Percentiles rank a stretch among this genome's conserved stretches.
phyloP scores from a whole-genome alignment of 768 basidiomycete genomes.

The Tephrocybe sp. region DNA sequence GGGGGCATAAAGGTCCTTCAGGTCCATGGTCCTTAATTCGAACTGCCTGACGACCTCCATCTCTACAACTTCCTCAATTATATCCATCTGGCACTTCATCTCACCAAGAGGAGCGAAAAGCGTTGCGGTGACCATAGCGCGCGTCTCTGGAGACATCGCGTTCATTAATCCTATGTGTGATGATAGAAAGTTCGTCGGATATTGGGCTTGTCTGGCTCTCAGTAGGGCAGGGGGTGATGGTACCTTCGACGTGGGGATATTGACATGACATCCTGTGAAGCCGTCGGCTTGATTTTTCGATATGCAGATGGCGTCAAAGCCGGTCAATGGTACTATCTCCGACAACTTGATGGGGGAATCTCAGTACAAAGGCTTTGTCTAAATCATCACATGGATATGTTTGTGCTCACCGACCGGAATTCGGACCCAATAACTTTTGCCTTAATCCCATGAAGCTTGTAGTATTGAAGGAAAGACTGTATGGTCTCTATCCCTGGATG shows the following conservation, averaged over 20 bases:
- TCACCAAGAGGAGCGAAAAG: slow-evolving; percentile 31
- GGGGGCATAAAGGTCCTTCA: slow-evolving; percentile 19
- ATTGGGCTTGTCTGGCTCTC: slow-evolving; percentile 36
- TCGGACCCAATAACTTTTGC: slow-evolving; percentile 40
- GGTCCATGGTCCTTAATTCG: slow-evolving; percentile 20
- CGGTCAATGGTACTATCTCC: slow-evolving; percentile 39
- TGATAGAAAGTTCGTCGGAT: slow-evolving; percentile 34
- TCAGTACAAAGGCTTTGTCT: slow-evolving; percentile 1
- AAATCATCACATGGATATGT: slow-evolving; percentile 1
- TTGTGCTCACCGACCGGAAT: slow-evolving; percentile 41
- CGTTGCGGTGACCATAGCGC: slow-evolving; percentile 29
- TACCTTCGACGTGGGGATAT: slow-evolving; percentile 10
- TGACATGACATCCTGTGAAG: slow-evolving; percentile 30
- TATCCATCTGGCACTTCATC: slow-evolving; percentile 36
- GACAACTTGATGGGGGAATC: slow-evolving; percentile 28
- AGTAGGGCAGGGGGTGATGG: slow-evolving; percentile 27
- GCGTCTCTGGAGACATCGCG: slow-evolving; percentile 34
- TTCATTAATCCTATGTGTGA: slow-evolving; percentile 30
- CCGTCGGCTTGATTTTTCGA: slow-evolving; percentile 37
- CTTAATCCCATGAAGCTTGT: slow-evolving; percentile 36
- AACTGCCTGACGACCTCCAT: slow-evolving; percentile 34
- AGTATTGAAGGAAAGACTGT: slow-evolving; percentile 42
- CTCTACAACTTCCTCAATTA: slow-evolving; percentile 32
- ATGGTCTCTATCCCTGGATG: slow-evolving; percentile 48
- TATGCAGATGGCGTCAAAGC: slow-evolving; percentile 42